Conservation (phyloP, 495 filamentous ascomycete species). For the Aspergillus nanangensis region DNA sequence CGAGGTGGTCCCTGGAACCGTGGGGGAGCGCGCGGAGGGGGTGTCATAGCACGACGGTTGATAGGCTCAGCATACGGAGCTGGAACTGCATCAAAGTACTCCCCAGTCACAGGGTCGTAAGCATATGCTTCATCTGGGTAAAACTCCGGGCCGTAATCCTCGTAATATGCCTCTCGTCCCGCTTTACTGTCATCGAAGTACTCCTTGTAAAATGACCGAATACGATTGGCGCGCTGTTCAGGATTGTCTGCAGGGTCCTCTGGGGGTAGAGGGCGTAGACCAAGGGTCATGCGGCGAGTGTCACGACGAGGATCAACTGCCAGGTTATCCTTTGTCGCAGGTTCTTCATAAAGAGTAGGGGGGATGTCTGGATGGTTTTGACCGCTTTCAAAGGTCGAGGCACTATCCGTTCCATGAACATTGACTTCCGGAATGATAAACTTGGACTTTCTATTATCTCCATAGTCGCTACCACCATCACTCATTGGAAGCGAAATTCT, state of each 20-base stretch:
- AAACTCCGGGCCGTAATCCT: constrained; percentile 65
- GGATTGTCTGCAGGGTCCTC: constrained; percentile 83
- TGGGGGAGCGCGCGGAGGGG: constrained; percentile 75
- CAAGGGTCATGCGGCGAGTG: constrained; percentile 74
- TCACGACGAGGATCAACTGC: constrained; percentile 47
- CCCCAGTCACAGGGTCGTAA: constrained; percentile 71
- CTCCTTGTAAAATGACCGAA: constrained; percentile 98
- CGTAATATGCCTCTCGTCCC: constrained; percentile 54
- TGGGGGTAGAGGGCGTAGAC: constrained; percentile 87
- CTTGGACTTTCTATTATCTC: constrained; percentile 54
- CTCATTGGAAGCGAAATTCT: constrained; percentile 40
- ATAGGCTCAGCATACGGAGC: constrained; percentile 76
- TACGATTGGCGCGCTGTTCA: constrained; percentile 90
- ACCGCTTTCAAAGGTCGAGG: constrained; percentile 6
- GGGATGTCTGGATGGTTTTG: constrained; percentile 7
- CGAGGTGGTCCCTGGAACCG: constrained; percentile 56
- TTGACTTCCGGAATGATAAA: constrained; percentile 32
- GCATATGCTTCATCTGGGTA: constrained; percentile 50
- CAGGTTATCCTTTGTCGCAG: constrained; percentile 14
- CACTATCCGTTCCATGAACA: constrained; percentile 24
- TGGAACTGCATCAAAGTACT: constrained; percentile 62
- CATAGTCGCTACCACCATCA: constrained; percentile 58
- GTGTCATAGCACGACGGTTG: constrained; percentile 92
- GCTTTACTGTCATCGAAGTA: constrained; percentile 89
- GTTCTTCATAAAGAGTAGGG: constrained; percentile 20